Evolutionary conservation across 768 basidiomycete genomes (phyloP).

Genomic region (Lactarius psammicola): DNA sequence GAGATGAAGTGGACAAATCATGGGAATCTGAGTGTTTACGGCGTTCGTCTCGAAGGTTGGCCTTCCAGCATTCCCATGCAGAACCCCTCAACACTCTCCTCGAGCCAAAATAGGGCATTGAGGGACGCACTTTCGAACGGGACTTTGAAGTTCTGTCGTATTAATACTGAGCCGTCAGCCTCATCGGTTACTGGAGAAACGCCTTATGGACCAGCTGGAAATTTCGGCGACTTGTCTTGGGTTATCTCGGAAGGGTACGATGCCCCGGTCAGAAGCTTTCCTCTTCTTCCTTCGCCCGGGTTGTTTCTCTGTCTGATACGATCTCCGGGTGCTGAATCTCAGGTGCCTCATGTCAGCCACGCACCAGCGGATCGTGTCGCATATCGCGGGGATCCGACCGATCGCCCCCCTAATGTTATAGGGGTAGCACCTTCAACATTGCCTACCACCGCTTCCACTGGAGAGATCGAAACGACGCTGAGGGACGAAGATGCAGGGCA

Average conservation of each 20-base stretch:
- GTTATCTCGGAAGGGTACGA: conserved; percentile 25
- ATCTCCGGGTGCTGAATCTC: background rate
- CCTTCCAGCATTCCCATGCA: conserved; percentile 54
- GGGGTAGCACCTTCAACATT: background rate
- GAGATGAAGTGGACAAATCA: conserved; percentile 80
- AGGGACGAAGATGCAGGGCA: conserved; percentile 4
- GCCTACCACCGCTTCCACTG: background rate
- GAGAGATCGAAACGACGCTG: background rate
- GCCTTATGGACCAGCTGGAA: conserved; percentile 6
- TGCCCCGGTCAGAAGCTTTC: conserved; percentile 19
- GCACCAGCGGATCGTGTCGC: conserved; percentile 1
- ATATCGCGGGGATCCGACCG: conserved; percentile 11
- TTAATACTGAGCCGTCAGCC: conserved; percentile 8
- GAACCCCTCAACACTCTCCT: conserved; percentile 61
- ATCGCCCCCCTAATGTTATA: conserved; percentile 14
- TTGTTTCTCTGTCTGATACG: conserved; percentile 7
- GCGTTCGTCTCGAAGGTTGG: conserved; percentile 64
- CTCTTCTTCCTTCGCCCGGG: conserved; percentile 7
- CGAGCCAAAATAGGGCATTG: conserved; percentile 52
- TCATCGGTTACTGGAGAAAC: background rate
- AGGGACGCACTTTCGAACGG: conserved; percentile 51
- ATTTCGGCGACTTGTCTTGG: conserved; percentile 25
- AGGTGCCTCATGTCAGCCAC: conserved; percentile 14
- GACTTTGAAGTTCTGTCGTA: conserved; percentile 43
- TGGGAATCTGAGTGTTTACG: conserved; percentile 52